Base-by-base conservation (phyloP, 1,284 basidiomycete genomes). In the Dichomitus squalens region DNA sequence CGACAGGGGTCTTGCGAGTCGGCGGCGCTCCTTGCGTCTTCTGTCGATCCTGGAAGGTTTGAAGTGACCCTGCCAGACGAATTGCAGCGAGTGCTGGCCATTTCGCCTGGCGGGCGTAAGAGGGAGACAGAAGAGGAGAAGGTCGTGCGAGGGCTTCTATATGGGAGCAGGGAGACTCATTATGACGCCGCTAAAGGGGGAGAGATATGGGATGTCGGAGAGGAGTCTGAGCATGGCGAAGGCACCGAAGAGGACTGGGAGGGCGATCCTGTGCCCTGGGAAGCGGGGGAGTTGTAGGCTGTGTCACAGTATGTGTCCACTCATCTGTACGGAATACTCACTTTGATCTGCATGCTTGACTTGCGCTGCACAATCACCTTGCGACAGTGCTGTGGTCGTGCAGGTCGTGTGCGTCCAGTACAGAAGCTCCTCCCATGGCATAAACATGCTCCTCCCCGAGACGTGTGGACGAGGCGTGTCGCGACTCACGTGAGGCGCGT, bases 201-300 rank as follows among this genome's bases (percentile, higher is more conserved):
- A 5, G 83, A 88, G 60, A 83, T 92, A 54, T 91, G 90, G 89
- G 85, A 83, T 63, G 82, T 83, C 49, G 90, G 90, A n/a, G 88
- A 92, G 71, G 76, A 65, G 53, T 73, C 78, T 52, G 75, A 70
- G 36, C 72, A 72, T 36, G 63, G 55, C 11, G 62, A 59, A 38
- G 84, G 83, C 53, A 79, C 73, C 6, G 87, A 87, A 67, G 88
- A 90, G 47, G 90, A 92, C 61, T 92, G 90, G 90, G 89, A 91
- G 71, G 85, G 86, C 25, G 90, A 91, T 70, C 86, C 87, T 36
- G 79, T 90, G 38, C 86, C 89, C 59, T 92, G 89, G 89, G 87
- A 87, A 72, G 78, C 82, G 16, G 89, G 84, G 48, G 89, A 91
- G 68, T 66, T 92, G 68, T 90, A 76, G 73, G 55, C 62, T 56